Conservation (phyloP, 73 alveolate genomes). For the Stentor roeselii region DNA sequence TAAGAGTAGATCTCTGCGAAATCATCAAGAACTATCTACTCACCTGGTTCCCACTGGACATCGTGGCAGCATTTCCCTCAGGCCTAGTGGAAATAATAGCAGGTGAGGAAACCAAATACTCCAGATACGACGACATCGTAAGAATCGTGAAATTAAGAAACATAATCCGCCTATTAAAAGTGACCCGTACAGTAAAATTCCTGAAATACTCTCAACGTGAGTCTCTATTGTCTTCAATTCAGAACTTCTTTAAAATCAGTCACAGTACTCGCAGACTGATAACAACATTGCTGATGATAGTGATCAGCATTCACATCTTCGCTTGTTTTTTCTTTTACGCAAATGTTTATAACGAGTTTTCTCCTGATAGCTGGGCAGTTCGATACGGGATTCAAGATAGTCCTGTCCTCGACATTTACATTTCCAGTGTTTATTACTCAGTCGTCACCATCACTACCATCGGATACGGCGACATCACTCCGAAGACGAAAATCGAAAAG, state of each 20-base stretch:
- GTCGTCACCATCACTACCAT: slow-evolving; percentile 65
- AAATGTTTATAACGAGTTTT: slow-evolving; percentile 63
- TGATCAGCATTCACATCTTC: slow-evolving; percentile 68
- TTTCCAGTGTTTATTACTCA: slow-evolving; percentile 58
- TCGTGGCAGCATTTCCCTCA: slow-evolving; percentile 70
- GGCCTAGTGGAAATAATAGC: slow-evolving; percentile 30
- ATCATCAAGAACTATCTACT: slow-evolving; percentile 22
- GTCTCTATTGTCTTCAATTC: slow-evolving; percentile 25
- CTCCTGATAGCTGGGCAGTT: slow-evolving; percentile 76
- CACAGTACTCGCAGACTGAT: slow-evolving; percentile 57
- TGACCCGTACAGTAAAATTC: slow-evolving; percentile 41
- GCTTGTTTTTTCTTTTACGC: slow-evolving; percentile 74
- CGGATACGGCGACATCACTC: slow-evolving; percentile 72
- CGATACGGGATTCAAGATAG: slow-evolving; percentile 39
- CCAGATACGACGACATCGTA: slow-evolving; percentile 34
- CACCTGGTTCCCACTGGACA: slow-evolving; percentile 66
- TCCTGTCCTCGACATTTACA: slow-evolving; percentile 37
- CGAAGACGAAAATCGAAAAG: slow-evolving; percentile 40
- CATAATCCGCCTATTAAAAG: slow-evolving; percentile 47
- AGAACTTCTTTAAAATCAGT: slow-evolving; percentile 44
- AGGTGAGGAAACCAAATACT: not conserved
- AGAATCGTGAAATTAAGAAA: slow-evolving; percentile 57
- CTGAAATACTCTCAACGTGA: slow-evolving; percentile 32
- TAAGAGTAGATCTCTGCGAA: not conserved
- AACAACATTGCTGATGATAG: slow-evolving; percentile 30